Evolutionary conservation across 257 asterid genomes (phyloP), one percentile per base, ranked within the genome.

Genomic region (Przewalskia tangutica): DNA sequence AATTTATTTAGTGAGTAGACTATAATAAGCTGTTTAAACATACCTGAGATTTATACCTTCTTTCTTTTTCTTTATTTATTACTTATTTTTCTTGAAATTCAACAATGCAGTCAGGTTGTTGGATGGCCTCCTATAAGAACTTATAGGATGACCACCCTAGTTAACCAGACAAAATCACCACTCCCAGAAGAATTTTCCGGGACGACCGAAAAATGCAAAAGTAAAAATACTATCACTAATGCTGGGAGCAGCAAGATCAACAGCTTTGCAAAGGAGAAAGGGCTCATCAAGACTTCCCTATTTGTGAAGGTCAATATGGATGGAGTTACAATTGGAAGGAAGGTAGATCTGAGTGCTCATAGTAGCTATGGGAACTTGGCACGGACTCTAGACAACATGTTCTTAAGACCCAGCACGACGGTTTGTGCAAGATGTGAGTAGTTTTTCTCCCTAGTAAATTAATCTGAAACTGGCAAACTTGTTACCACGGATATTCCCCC

Each of bases 231-330:
- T 36, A 77, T 51, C 8, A 55, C 68, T 59, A 85, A 85, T 11
- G 84, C 67, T 55, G 84, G 87, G 46, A 70, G 77, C 63, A 80
- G 62, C 81, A 80, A 84, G 83, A 86, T 71, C 77, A 81, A 82
- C 83, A 85, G 48, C 56, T 82, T 32, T 34, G 75, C 87, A 7
- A 86, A 84, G 87, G 88, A 77, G 77, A 84, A 82, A 67, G 87
- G 86, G 64, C 76, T 77, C 73, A 46, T 70, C 59, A 92, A 86
- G 75, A 83, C 84, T 27, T 89, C 97, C 59, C 83, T 89, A 27
- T 95, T 91, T 84, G 97, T 95, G 77, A 95, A 95, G 92, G 98
- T 92, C 88, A 90, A 89, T 86, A 90, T 91, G 98, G 98, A 95
- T 79, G 97, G 98, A 86, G 81, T 89, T 70, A 86, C 92, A 5